Conservation (phyloP, 768 basidiomycete genomes). For the Kwoniella sp. region DNA sequence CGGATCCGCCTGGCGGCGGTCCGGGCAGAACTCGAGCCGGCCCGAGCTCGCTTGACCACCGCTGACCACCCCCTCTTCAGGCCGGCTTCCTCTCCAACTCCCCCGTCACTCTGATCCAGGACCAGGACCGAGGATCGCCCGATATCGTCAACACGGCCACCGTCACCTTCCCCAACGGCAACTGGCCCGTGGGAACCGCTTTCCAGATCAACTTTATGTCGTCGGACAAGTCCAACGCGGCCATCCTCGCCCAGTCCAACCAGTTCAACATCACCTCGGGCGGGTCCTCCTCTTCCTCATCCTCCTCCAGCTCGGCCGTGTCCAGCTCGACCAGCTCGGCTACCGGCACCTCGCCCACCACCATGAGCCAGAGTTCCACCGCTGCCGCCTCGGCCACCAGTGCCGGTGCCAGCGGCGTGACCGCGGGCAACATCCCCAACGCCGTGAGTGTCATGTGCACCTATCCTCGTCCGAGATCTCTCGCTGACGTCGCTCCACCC, state of each 20-base stretch:
- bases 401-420: neutral
- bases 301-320: slow-evolving; percentile 48
- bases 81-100: slow-evolving; percentile 32
- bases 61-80: slow-evolving; percentile 5
- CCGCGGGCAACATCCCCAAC: slow-evolving; percentile 15
- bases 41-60: neutral
- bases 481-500: neutral
- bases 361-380: slow-evolving; percentile 2
- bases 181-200: slow-evolving; percentile 60
- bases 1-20: too few relatives aligned
- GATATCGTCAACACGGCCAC: slow-evolving; percentile 57
- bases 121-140: slow-evolving; percentile 57
- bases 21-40: too few relatives aligned
- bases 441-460: neutral
- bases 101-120: slow-evolving; percentile 32
- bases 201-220: slow-evolving; percentile 72
- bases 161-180: slow-evolving; percentile 55
- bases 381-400: slow-evolving; percentile 6
- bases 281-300: slow-evolving; percentile 24
- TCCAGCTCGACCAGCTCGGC: slow-evolving; percentile 34
- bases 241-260: slow-evolving; percentile 67
- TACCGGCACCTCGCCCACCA: slow-evolving; percentile 8
- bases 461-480: neutral
- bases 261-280: slow-evolving; percentile 58
- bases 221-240: slow-evolving; percentile 51